phyloP scores from a whole-genome alignment of 768 basidiomycete genomes.

The Cyclocybe cylindracea region DNA sequence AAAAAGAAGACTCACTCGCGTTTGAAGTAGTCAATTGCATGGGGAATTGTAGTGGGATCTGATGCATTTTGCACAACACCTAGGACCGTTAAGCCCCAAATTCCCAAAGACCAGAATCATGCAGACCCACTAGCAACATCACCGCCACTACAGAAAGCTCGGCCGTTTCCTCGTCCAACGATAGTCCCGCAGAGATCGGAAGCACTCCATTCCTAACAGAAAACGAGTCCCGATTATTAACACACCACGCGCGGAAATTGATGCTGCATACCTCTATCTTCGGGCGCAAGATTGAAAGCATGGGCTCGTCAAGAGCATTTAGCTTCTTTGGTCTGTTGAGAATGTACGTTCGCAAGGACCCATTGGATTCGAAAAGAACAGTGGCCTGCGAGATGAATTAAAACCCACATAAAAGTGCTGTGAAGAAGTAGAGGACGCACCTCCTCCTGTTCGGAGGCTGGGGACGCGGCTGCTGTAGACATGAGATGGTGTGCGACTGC shows the following conservation, averaged over 20 bases:
- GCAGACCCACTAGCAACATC: conserved; percentile 79
- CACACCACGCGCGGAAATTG: conserved; percentile 5
- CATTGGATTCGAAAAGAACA: conserved; percentile 71
- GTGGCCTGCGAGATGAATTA: conserved; percentile 35
- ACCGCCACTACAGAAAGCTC: conserved; percentile 93
- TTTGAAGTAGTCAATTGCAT: conserved; percentile 87
- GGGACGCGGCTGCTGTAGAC: conserved; percentile 32
- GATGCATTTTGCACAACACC: conserved; percentile 58
- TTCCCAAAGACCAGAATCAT: background rate
- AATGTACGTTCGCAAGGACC: conserved; percentile 64
- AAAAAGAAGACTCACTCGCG: conserved; percentile 62
- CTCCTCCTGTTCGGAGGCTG: conserved; percentile 28
- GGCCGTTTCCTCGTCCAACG: conserved; percentile 67
- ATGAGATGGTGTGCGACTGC: conserved; percentile 52
- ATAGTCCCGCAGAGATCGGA: conserved; percentile 73
- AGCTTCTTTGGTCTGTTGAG: conserved; percentile 81
- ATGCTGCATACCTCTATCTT: conserved; percentile 66
- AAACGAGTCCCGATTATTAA: conserved; percentile 7
- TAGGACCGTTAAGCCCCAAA: conserved; percentile 22
- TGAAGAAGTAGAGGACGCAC: conserved; percentile 26
- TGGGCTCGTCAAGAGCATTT: conserved; percentile 79
- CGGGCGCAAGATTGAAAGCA: conserved; percentile 70
- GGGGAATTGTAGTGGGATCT: conserved; percentile 49
- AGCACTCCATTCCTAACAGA: conserved; percentile 67
- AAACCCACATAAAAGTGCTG: conserved; percentile 8